Evolutionary conservation across 2,329 filamentous ascomycete genomes (phyloP).

Genomic region (Alternaria consortialis): DNA sequence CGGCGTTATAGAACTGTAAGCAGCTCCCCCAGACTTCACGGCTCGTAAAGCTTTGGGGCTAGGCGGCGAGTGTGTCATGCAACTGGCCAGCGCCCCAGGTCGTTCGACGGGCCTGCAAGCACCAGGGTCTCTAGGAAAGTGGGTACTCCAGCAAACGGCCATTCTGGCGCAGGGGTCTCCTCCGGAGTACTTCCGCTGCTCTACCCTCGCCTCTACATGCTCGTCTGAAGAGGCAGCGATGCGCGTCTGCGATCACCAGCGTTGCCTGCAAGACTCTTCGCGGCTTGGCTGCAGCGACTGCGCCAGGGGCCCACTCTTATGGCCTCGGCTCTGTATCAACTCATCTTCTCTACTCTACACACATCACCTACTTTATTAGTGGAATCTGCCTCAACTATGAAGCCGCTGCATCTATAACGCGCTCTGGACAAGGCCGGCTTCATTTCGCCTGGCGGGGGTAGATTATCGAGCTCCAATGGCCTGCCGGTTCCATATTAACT

Average conservation of each 20-base stretch:
- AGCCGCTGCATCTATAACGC: conserved; percentile 14
- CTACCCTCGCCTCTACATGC: conserved; percentile 22
- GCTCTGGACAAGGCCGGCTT: conserved; percentile 15
- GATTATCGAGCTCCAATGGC: conserved; percentile 28
- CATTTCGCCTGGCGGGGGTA: conserved; percentile 28
- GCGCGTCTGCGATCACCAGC: conserved; percentile 18
- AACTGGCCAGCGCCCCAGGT: conserved; percentile 30
- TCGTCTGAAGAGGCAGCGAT: conserved; percentile 14
- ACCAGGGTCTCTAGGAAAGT: conserved; percentile 29
- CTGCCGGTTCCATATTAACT: conserved; percentile 29
- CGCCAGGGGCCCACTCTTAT: conserved; percentile 12
- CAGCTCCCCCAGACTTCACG: conserved; percentile 40
- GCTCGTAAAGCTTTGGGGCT: conserved; percentile 28
- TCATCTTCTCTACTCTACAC: not conserved
- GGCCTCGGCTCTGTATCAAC: conserved; percentile 23
- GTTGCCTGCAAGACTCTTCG: conserved; percentile 8
- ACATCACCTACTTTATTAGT: not conserved
- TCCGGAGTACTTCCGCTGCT: conserved; percentile 20
- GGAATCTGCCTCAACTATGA: conserved; percentile 4
- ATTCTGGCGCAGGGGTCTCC: conserved; percentile 32
- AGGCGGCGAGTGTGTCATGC: conserved; percentile 34
- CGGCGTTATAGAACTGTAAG: conserved; percentile 34
- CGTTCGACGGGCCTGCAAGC: conserved; percentile 27
- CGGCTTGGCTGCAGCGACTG: conserved; percentile 21
- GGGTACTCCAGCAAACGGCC: conserved; percentile 29